Evolutionary conservation across 306 rosid genomes (phyloP).

Genomic region (Vigna mungo): DNA sequence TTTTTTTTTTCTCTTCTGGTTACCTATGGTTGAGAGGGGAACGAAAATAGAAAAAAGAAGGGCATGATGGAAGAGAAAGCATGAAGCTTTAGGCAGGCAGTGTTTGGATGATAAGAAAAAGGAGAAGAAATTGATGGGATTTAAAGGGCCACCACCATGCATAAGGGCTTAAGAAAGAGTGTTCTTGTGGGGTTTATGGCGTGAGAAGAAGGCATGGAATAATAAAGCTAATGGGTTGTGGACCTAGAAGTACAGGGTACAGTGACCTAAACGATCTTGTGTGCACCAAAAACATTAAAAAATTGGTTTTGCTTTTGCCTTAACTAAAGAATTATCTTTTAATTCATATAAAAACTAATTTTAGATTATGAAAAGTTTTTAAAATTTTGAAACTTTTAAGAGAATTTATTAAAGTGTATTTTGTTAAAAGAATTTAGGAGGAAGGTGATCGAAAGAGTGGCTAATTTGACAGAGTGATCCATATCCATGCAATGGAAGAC

Average conservation of each 20-base stretch:
- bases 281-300: constrained; percentile 37
- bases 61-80: constrained; percentile 35
- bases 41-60: constrained; percentile 17
- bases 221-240: constrained; percentile 39
- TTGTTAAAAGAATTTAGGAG: too few species aligned
- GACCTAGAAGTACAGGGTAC: constrained; percentile 32
- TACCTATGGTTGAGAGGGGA: constrained; percentile 24
- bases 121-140: constrained; percentile 46
- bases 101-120: constrained; percentile 16
- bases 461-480: constrained; percentile 1
- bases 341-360: too few species aligned
- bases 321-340: neutral
- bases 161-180: constrained; percentile 46
- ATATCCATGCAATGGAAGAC: constrained; percentile 12
- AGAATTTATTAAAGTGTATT: too few species aligned
- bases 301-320: constrained; percentile 44
- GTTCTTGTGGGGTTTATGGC: constrained; percentile 56
- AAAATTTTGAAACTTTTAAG: too few species aligned
- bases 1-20: neutral
- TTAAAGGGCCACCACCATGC: constrained; percentile 40
- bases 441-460: too few species aligned
- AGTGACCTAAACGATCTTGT: constrained; percentile 45
- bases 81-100: neutral
- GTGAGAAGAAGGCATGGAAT: constrained; percentile 55
- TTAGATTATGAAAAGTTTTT: too few species aligned